phyloP scores from a whole-genome alignment of 257 asterid species.

The Solanum neorickii region DNA sequence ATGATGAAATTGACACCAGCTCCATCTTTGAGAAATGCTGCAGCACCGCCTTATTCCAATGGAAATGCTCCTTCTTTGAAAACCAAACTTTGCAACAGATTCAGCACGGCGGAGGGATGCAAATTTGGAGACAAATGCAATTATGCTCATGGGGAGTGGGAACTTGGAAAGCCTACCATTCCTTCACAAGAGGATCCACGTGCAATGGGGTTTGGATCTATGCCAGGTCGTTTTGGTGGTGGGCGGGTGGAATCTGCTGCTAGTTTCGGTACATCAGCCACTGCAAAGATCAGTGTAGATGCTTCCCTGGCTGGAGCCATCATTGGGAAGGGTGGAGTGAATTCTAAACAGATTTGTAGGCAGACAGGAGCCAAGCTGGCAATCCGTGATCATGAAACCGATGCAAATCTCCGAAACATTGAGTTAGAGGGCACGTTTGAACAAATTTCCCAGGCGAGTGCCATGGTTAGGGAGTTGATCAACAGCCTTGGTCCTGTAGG shows the following conservation, averaged over 20 bases:
- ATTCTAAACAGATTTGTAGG: constrained; percentile 81
- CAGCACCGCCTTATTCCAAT: constrained; percentile 30
- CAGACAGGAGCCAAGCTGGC: constrained; percentile 74
- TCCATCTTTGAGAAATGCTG: constrained; percentile 27
- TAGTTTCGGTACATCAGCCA: constrained; percentile 64
- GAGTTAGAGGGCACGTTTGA: constrained; percentile 88
- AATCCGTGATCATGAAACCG: constrained; percentile 65
- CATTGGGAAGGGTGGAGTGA: constrained; percentile 85
- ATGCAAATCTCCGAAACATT: constrained; percentile 63
- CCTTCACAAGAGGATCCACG: constrained; percentile 54
- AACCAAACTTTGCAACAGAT: constrained; percentile 71
- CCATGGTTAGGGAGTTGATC: constrained; percentile 68
- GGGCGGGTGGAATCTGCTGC: constrained; percentile 44
- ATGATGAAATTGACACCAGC: constrained; percentile 70
- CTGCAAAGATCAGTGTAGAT: constrained; percentile 76
- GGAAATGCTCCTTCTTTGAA: constrained; percentile 40
- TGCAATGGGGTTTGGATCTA: constrained; percentile 29
- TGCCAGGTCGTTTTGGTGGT: constrained; percentile 33
- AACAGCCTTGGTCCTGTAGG: constrained; percentile 31
- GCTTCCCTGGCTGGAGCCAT: constrained; percentile 82
- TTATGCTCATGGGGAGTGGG: constrained; percentile 98
- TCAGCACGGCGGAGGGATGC: constrained; percentile 78
- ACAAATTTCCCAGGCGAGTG: constrained; percentile 65
- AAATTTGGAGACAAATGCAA: constrained; percentile 84
- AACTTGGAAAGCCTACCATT: constrained; percentile 46